Evolutionary conservation across 805 yeast genomes (phyloP).

Genomic region (Tanozyma kutaoensis): DNA sequence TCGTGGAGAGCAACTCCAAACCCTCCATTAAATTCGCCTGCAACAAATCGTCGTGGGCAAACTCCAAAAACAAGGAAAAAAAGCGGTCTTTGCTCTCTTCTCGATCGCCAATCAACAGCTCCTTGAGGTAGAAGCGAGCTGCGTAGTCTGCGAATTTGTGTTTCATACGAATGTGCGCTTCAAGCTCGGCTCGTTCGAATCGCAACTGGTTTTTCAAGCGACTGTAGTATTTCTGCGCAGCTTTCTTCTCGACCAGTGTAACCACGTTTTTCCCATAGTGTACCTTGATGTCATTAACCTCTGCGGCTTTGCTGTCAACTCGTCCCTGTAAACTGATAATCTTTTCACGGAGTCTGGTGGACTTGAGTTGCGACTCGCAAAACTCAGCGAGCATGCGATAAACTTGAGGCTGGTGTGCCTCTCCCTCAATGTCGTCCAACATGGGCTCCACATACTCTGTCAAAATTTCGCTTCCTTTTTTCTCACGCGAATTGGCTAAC

Average conservation of each 20-base stretch:
- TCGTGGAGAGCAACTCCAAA: constrained; percentile 34
- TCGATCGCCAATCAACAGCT: constrained; percentile 31
- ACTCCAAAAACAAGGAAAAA: constrained; percentile 74
- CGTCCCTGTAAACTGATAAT: constrained; percentile 27
- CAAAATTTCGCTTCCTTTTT: constrained; percentile 46
- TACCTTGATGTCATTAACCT: constrained; percentile 33
- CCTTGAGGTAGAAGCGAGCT: constrained; percentile 42
- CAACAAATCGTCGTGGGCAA: constrained; percentile 30
- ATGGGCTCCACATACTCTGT: constrained; percentile 38
- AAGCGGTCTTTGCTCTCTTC: constrained; percentile 55
- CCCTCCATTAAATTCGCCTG: constrained; percentile 26
- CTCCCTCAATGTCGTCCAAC: constrained; percentile 10
- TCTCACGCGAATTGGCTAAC: constrained; percentile 61
- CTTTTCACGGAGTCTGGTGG: constrained; percentile 28
- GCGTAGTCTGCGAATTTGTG: constrained; percentile 38
- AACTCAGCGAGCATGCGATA: constrained; percentile 57
- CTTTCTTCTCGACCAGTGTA: constrained; percentile 32
- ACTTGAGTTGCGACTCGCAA: constrained; percentile 51
- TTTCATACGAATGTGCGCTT: constrained; percentile 20
- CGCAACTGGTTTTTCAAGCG: constrained; percentile 33
- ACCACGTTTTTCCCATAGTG: constrained; percentile 28
- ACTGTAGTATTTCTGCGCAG: constrained; percentile 38
- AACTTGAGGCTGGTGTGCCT: constrained; percentile 26
- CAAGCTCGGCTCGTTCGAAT: constrained; percentile 36
- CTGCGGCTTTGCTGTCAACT: constrained; percentile 28